phyloP scores from a whole-genome alignment of 2,329 filamentous ascomycete species.

The Sphaerulina musiva region DNA sequence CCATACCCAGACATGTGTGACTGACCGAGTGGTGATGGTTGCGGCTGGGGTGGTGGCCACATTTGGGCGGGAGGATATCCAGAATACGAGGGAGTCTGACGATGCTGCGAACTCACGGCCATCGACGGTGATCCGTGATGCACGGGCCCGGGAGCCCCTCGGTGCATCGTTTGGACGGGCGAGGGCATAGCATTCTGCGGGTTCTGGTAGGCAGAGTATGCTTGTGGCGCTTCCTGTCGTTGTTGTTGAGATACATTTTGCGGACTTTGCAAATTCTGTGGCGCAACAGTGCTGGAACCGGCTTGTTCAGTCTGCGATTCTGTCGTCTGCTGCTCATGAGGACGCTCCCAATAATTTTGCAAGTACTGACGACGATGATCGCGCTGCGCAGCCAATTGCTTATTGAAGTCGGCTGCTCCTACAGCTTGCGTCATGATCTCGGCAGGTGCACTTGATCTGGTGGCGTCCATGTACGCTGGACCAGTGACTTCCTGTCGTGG shows the following conservation, averaged over 20 bases:
- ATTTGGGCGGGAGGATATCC: slow-evolving; percentile 43
- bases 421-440: slow-evolving; percentile 82
- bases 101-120: slow-evolving; percentile 36
- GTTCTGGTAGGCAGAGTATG: slow-evolving; percentile 66
- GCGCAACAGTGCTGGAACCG: slow-evolving; percentile 38
- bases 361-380: slow-evolving; percentile 72
- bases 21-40: slow-evolving; percentile 43
- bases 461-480: slow-evolving; percentile 79
- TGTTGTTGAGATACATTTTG: slow-evolving; percentile 46
- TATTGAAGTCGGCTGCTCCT: slow-evolving; percentile 86
- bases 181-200: slow-evolving; percentile 68
- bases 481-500: slow-evolving; percentile 86
- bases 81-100: slow-evolving; percentile 41
- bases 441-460: slow-evolving; percentile 64
- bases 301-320: slow-evolving; percentile 34
- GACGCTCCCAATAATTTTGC: slow-evolving; percentile 72
- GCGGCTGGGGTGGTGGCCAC: slow-evolving; percentile 45
- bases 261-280: slow-evolving; percentile 44
- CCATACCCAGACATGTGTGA: slow-evolving; percentile 44
- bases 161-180: slow-evolving; percentile 63
- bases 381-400: slow-evolving; percentile 71
- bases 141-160: slow-evolving; percentile 50
- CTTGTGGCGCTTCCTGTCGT: slow-evolving; percentile 53
- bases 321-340: slow-evolving; percentile 65
- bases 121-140: slow-evolving; percentile 59